These are phyloP conservation scores for Aspergillus sp. DNA, from an alignment of 2,329 filamentous ascomycete genomes.

Conservation along the genomic window DNA sequence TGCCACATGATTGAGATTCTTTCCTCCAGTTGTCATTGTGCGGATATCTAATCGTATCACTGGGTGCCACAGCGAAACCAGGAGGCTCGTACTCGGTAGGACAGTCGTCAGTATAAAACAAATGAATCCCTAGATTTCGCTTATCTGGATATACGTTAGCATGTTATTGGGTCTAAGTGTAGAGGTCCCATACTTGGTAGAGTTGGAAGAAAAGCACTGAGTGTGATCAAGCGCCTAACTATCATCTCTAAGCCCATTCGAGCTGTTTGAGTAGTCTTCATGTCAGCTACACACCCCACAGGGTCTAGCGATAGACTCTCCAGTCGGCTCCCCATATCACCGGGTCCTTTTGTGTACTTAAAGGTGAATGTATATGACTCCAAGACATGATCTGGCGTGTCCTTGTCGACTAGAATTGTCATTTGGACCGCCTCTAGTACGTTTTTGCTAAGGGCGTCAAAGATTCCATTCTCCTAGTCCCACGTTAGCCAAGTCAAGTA, in stretches of 20 bases:
- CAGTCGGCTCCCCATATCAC: conserved; percentile 25
- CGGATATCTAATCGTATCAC: conserved; percentile 32
- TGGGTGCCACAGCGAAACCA: conserved; percentile 31
- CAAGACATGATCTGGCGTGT: conserved; percentile 34
- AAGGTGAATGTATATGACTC: conserved; percentile 49
- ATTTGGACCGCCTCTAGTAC: conserved; percentile 44
- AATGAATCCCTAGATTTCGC: conserved; percentile 39
- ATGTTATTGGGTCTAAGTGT: neutral
- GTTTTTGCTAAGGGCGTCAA: conserved; percentile 40
- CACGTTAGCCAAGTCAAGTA: conserved; percentile 14
- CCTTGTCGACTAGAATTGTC: conserved; percentile 38
- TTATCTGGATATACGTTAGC: conserved; percentile 20
- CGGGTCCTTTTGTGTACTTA: conserved; percentile 31
- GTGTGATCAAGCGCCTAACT: conserved; percentile 36
- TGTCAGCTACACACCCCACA: conserved; percentile 24
- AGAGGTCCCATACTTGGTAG: conserved; percentile 35
- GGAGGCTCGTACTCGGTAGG: conserved; percentile 35
- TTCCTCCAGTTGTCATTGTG: conserved; percentile 33
- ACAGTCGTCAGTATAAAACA: conserved; percentile 42
- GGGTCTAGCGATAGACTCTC: conserved; percentile 23
- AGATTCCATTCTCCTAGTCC: conserved; percentile 45
- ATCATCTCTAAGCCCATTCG: conserved; percentile 39
- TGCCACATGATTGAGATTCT: conserved; percentile 25
- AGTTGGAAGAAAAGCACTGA: conserved; percentile 34
- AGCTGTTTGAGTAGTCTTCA: conserved; percentile 35